A percentile compares a stretch with the other conserved stretches of the same genome.
phyloP scores from a whole-genome alignment of 192 early-diverging fungal species.

The Radiomyces spectabilis region DNA sequence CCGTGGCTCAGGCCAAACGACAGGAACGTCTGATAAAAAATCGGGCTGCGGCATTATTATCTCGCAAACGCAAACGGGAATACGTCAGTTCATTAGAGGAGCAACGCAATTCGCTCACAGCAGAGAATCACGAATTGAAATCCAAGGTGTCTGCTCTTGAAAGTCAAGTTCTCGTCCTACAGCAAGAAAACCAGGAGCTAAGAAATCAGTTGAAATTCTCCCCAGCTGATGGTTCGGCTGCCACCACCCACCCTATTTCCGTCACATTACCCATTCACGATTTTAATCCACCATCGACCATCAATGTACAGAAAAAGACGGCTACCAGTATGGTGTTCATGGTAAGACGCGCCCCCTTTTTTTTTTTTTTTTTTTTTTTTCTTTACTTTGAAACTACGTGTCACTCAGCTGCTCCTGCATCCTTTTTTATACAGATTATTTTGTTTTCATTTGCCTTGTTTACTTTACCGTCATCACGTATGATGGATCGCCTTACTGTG shows the following conservation, averaged over 20 bases:
- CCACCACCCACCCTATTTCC: constrained; percentile 8
- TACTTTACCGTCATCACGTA: constrained; percentile 54
- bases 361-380: background rate
- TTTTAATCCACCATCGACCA: too few relatives aligned
- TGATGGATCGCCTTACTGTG: constrained; percentile 36
- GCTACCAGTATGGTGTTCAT: constrained; percentile 55
- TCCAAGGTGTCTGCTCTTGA: constrained; percentile 52
- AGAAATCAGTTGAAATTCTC: constrained; percentile 25
- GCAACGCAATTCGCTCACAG: constrained; percentile 36
- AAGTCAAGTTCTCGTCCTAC: constrained; percentile 46
- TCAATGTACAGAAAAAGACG: too few relatives aligned
- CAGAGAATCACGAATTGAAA: constrained; percentile 55
- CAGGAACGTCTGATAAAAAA: constrained; percentile 90
- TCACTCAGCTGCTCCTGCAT: background rate
- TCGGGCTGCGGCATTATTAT: constrained; percentile 78
- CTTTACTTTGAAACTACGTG: too few relatives aligned
- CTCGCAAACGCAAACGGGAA: constrained; percentile 86
- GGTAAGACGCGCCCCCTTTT: constrained; percentile 26
- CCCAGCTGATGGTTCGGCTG: constrained; percentile 9
- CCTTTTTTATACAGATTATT: constrained; percentile 48
- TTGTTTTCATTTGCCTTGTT: constrained; percentile 82
- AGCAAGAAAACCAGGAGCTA: constrained; percentile 41
- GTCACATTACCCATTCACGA: constrained; percentile 1
- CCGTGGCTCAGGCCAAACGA: constrained; percentile 54
- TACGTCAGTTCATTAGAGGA: constrained; percentile 71